Conservation (phyloP, 2,329 filamentous ascomycete genomes). For the Aspergillus awamori region DNA sequence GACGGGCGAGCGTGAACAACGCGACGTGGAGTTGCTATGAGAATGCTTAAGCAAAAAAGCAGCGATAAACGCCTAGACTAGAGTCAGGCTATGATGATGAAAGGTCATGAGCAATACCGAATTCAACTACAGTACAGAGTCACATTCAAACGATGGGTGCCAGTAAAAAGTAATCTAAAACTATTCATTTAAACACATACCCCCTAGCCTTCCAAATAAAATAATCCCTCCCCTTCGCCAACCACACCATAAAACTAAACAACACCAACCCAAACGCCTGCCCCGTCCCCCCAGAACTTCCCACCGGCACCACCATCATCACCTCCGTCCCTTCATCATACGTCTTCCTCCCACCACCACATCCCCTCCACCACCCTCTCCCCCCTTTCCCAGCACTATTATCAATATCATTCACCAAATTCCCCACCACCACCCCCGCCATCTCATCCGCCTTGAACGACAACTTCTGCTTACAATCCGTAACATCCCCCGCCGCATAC, state of each 20-base stretch:
- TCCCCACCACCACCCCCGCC: conserved; percentile 28
- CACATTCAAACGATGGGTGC: background rate
- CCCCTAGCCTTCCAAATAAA: conserved; percentile 33
- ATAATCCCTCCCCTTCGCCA: conserved; percentile 50
- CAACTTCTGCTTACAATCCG: conserved; percentile 30
- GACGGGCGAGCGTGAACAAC: conserved; percentile 56
- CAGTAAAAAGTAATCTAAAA: too few species aligned
- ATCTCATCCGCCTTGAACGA: conserved; percentile 32
- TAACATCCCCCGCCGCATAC: conserved; percentile 38
- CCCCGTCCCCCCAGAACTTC: conserved; percentile 31
- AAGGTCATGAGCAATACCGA: background rate
- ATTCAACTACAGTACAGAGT: background rate
- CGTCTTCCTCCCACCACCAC: conserved; percentile 21
- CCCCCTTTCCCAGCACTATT: background rate
- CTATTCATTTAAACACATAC: background rate
- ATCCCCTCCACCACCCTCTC: background rate
- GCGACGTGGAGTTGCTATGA: conserved; percentile 35
- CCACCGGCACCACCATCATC: conserved; percentile 36
- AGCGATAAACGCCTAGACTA: background rate
- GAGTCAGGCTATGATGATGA: background rate
- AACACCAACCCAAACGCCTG: conserved; percentile 40
- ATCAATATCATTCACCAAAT: conserved; percentile 32
- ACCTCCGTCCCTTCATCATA: conserved; percentile 29
- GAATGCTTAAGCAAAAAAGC: conserved; percentile 19
- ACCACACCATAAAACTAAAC: conserved; percentile 46